These are phyloP conservation scores for Sphagnum fallax DNA, from an alignment of 228 moss, liverwort and hornwort species.

Conservation along the genomic window DNA sequence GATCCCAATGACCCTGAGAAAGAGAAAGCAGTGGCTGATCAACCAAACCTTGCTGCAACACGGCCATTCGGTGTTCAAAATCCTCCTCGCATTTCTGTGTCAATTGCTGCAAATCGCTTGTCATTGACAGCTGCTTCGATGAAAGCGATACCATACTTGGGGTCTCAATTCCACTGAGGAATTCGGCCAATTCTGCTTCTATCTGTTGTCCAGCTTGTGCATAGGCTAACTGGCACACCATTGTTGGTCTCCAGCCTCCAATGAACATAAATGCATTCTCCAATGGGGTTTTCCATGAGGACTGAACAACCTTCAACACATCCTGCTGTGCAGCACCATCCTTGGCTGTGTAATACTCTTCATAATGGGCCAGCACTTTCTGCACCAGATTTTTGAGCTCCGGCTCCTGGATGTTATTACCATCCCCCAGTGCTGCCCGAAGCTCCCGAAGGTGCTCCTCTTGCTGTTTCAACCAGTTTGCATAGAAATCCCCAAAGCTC, in stretches of 20 bases:
- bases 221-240: conserved; percentile 44
- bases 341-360: conserved; percentile 35
- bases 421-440: not conserved
- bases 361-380: conserved; percentile 16
- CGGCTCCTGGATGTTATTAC: not conserved
- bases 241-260: conserved; percentile 57
- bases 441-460: conserved; percentile 5
- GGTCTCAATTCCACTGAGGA: conserved; percentile 33
- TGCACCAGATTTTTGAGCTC: conserved; percentile 2
- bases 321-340: conserved; percentile 30
- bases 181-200: conserved; percentile 36
- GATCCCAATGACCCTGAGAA: conserved; percentile 1
- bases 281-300: conserved; percentile 44
- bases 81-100: conserved; percentile 37
- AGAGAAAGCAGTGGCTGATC: conserved; percentile 40
- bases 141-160: conserved; percentile 35
- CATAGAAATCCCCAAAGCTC: conserved; percentile 2
- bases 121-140: conserved; percentile 27
- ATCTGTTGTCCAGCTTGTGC: conserved; percentile 43
- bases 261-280: conserved; percentile 52
- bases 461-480: conserved; percentile 4
- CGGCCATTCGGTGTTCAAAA: conserved; percentile 27
- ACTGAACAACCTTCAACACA: conserved; percentile 33
- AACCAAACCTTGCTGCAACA: conserved; percentile 38
- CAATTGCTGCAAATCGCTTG: conserved; percentile 25